Base-by-base conservation (phyloP, 371 early-diverging fungal species). In the Syncephalastrum sp. region DNA sequence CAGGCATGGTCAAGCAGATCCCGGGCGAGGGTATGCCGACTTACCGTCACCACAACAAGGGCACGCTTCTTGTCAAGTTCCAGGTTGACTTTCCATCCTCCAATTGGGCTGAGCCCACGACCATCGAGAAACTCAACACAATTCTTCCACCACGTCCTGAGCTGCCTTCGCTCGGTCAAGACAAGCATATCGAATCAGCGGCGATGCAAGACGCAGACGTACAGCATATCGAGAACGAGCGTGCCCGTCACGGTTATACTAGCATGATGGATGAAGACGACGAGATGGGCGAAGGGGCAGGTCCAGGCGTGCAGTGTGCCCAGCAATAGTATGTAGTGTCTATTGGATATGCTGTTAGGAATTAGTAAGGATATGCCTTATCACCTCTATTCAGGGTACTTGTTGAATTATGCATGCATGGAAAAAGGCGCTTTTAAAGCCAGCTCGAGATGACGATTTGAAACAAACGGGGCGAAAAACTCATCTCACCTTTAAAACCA, bases 221-320 rank as follows among this genome's bases (percentile, higher is more conserved):
- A 21, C 83, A 85, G 68, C 87, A 92, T 54, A 82, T 88, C 47
- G 54, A 67, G 72, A 56, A 81, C 67, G 54, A 59, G 17, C 65
- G 77, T 61, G 17, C 50, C 21, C 24, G 54, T 8, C 63, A 63
- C 8, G 81, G 79, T 51, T 73, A 77, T 57, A 12, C 38, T 2
- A 10, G 10, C 8, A 33, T 33, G 38, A 33, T 10, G 38, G 81
- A 82, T 44, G 91, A 85, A 38, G 84, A 85, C 61, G 85, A 91
- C 41, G 92, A 88, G 56, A 87, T 85, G 55, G 84, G 89, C 19
- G 85, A 81, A 15, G 72, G 77, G 48, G 67, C 70, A 47, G 83
- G 84, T 15, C 91, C 94, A 13, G 89, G 89, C 47, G 97, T 98
- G 47, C 97, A 96, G 80, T 98, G 98, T 73, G 94, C 95, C 24